Percentiles rank a stretch among this genome's conserved stretches.
phyloP scores from a whole-genome alignment of 208 protist species.

The Plasmodiophora brassicae region DNA sequence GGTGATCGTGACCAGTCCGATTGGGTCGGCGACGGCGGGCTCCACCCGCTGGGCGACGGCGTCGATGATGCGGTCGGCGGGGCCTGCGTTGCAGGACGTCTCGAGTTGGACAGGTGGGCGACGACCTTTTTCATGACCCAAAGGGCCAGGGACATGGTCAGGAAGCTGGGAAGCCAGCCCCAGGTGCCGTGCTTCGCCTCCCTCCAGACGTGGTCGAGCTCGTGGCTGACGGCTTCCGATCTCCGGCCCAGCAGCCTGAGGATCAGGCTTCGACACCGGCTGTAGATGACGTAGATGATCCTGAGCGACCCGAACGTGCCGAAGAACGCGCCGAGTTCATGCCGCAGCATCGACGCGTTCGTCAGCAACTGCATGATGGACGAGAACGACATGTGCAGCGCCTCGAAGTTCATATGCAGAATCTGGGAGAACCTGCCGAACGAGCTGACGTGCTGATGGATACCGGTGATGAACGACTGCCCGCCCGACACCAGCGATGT shows the following conservation, averaged over 20 bases:
- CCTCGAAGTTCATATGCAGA: constrained; percentile 32
- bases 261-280: not conserved
- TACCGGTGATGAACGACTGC: not conserved
- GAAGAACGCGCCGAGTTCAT: constrained; percentile 13
- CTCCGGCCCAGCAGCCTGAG: not conserved
- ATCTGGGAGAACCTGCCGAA: constrained; percentile 33
- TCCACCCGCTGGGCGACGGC: too few relatives aligned
- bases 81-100: too few relatives aligned
- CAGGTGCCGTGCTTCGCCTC: not conserved
- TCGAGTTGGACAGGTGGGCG: too few relatives aligned
- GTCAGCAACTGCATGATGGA: constrained; percentile 8
- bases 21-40: too few relatives aligned
- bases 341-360: not conserved
- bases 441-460: constrained; percentile 19
- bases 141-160: not conserved
- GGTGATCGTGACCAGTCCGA: too few relatives aligned
- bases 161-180: constrained; percentile 12
- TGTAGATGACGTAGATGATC: not conserved
- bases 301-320: not conserved
- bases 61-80: too few relatives aligned
- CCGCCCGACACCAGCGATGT: not conserved
- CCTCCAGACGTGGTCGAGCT: not conserved
- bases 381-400: constrained; percentile 15
- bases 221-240: not conserved
- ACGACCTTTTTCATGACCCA: too few relatives aligned